Conservation (phyloP, 257 asterid genomes). For the Nicotiana undulata region DNA sequence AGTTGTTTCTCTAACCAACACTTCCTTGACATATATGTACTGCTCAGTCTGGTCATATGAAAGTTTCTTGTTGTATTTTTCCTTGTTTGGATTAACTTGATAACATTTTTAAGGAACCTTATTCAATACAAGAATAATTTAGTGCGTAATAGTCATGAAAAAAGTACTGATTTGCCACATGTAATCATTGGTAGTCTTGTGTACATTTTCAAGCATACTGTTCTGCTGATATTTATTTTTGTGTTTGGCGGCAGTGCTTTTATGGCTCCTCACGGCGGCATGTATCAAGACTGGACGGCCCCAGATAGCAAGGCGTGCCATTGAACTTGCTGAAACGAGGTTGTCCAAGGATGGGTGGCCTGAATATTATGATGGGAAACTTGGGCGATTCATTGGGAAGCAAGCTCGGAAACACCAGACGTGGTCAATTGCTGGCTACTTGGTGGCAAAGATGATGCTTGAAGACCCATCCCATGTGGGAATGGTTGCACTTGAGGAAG, state of each 20-base stretch:
- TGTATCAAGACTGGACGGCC: constrained; percentile 50
- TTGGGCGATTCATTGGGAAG: constrained; percentile 37
- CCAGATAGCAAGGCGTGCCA: constrained; percentile 42
- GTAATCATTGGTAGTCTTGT: background rate
- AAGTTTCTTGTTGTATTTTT: no score
- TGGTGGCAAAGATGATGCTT: constrained; percentile 47
- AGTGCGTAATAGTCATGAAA: background rate
- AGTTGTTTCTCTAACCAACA: background rate
- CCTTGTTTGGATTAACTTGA: background rate
- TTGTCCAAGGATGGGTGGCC: constrained; percentile 42
- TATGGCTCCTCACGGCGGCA: constrained; percentile 51
- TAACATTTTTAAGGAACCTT: background rate
- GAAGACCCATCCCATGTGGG: constrained; percentile 57
- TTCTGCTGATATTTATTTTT: background rate
- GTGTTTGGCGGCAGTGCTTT: constrained; percentile 24
- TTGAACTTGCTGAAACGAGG: constrained; percentile 41
- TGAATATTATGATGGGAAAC: constrained; percentile 47
- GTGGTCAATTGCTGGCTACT: constrained; percentile 46
- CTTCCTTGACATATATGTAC: background rate
- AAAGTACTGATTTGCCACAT: background rate
- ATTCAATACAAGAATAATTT: background rate
- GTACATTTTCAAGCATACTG: background rate
- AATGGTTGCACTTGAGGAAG: constrained; percentile 45
- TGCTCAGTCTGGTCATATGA: background rate
- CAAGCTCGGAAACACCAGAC: constrained; percentile 47